Evolutionary conservation across 1,139 yeast genomes (phyloP), one percentile per base, ranked within the genome.

Genomic region (Candida sp.): DNA sequence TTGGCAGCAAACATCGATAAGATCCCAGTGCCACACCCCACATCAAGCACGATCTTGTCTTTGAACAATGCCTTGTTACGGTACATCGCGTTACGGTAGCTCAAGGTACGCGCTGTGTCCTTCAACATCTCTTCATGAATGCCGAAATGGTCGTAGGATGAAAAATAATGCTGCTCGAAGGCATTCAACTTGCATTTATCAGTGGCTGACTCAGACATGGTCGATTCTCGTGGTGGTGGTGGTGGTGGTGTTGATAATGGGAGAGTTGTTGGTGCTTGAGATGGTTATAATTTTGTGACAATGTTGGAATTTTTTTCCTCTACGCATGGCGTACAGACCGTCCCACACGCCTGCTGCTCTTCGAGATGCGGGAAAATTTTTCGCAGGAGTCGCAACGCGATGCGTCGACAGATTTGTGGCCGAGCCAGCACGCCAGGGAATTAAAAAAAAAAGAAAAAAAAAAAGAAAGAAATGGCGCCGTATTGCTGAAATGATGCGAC

Each of bases 71-170:
- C 88, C 67, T 89, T 88, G 77, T 96, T 96, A 70, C 91, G 92
- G 74, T 85, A 86, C 74, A 96, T 94, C 52, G 98, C 97, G 56
- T 90, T 88, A 65, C 98, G 81, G 75, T 96, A 96, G 33, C 97
- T 84, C 58, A 93, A 77, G 7, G 99, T 96, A 70, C 99, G 86
- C 38, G 92, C 90, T 50, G 91, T 84, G 69, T 96, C 99, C 72
- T 94, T 96, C 65, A 96, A 85, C 99, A 96, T 96, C 70, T 93
- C 98, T 73, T 96, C 99, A 67, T 96, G 99, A 65, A 96, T 96
- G 50, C 98, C 98, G 65, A 91, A 93, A 69, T 94, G 98, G 68
- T 94, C 98, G 64, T 94, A 94, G 3, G 98, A 93, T 47, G 88
- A 83, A 75, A 94, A 94, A 75, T 94, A 94, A 68, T 93, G 98